Percentiles rank a stretch among this genome's conserved stretches.
These are phyloP conservation scores for Pterula multifida DNA, from an alignment of 1,284 basidiomycete species.

Conservation along the genomic window DNA sequence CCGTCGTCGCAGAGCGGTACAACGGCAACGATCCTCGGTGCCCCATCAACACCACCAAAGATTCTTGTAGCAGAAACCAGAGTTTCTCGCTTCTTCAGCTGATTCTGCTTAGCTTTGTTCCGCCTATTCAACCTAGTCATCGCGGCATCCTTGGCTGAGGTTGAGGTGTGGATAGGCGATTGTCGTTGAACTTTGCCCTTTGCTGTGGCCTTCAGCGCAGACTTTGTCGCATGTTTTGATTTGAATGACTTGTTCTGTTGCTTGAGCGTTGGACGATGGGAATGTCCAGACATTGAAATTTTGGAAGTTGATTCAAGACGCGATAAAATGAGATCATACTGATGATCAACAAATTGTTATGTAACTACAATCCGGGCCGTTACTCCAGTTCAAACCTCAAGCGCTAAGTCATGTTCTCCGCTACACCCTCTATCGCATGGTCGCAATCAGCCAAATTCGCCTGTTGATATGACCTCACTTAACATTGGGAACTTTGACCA, in stretches of 20 bases:
- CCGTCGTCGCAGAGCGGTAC: slow-evolving; percentile 40
- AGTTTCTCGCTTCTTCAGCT: slow-evolving; percentile 58
- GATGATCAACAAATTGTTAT: no score
- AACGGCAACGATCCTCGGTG: slow-evolving; percentile 70
- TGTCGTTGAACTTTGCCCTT: slow-evolving; percentile 61
- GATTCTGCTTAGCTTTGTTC: slow-evolving; percentile 71
- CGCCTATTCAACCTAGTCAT: slow-evolving; percentile 60
- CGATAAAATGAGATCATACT: no score
- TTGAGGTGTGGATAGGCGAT: slow-evolving; percentile 36
- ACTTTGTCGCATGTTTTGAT: slow-evolving; percentile 80
- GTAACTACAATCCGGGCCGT: no score
- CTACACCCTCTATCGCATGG: no score
- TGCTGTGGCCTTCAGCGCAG: slow-evolving; percentile 65
- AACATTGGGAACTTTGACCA: no score
- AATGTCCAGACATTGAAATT: neutral
- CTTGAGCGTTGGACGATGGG: slow-evolving; percentile 3
- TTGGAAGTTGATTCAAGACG: no score
- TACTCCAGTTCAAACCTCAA: no score
- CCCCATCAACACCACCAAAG: slow-evolving; percentile 68
- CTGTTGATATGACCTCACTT: no score
- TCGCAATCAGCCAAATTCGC: no score
- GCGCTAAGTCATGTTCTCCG: no score
- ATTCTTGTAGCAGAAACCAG: slow-evolving; percentile 62
- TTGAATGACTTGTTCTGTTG: slow-evolving; percentile 87
- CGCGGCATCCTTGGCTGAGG: slow-evolving; percentile 27